A percentile compares a stretch with the other conserved stretches of the same genome.
Evolutionary conservation across 345 rosid species (phyloP).

Genomic region (Trapa bicornis): DNA sequence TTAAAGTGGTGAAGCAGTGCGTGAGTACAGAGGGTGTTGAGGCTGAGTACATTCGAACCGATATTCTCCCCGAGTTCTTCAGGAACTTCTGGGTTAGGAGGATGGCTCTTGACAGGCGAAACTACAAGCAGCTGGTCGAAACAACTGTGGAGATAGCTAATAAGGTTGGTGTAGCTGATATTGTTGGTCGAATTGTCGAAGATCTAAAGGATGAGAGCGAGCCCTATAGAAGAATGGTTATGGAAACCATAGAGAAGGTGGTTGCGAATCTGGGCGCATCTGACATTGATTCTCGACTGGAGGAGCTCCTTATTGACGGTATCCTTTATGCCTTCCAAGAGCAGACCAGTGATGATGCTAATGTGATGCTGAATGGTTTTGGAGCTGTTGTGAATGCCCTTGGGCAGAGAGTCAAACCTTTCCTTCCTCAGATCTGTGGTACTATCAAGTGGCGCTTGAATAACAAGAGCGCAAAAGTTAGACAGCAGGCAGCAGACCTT

Average conservation of each 20-base stretch:
- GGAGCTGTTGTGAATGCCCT: slow-evolving; percentile 97
- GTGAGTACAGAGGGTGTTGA: slow-evolving; percentile 98
- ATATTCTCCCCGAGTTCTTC: slow-evolving; percentile 91
- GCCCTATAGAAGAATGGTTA: slow-evolving; percentile 84
- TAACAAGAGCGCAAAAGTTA: slow-evolving; percentile 98
- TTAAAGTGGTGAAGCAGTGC: slow-evolving; percentile 97
- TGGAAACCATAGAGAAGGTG: slow-evolving; percentile 99
- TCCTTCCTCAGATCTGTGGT: slow-evolving; percentile 99
- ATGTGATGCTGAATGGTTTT: slow-evolving; percentile 97
- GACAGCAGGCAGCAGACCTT: slow-evolving; percentile 98
- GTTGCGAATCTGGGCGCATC: slow-evolving; percentile 89
- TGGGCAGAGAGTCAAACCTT: slow-evolving; percentile 94
- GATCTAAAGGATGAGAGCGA: slow-evolving; percentile 97
- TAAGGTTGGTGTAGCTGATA: slow-evolving; percentile 94
- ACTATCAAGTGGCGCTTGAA: slow-evolving; percentile 98
- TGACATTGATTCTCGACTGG: slow-evolving; percentile 86
- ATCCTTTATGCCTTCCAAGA: slow-evolving; percentile 99
- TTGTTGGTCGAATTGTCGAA: slow-evolving; percentile 79
- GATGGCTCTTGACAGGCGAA: slow-evolving; percentile 96
- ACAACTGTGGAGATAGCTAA: slow-evolving; percentile 96
- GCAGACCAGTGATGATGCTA: slow-evolving; percentile 93
- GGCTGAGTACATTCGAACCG: slow-evolving; percentile 72
- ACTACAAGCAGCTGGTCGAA: slow-evolving; percentile 85
- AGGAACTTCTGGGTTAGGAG: slow-evolving; percentile 88
- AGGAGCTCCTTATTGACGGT: slow-evolving; percentile 94